Evolutionary conservation across 2,329 filamentous ascomycete species (phyloP).

Genomic region (Didymella sp.): DNA sequence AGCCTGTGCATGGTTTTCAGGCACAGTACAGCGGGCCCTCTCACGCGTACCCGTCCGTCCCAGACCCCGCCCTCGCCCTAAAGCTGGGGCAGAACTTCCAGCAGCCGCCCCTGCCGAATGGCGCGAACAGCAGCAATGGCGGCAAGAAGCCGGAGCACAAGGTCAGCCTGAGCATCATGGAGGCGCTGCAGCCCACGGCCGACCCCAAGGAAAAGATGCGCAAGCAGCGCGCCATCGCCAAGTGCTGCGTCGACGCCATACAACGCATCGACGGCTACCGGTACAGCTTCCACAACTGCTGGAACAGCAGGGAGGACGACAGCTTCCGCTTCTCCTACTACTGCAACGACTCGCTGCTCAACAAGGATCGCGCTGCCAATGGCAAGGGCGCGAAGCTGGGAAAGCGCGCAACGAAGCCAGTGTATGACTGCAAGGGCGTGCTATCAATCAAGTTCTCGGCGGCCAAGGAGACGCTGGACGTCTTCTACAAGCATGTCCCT

Average conservation of each 20-base stretch:
- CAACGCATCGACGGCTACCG: conserved; percentile 56
- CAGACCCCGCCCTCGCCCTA: conserved; percentile 38
- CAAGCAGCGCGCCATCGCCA: conserved; percentile 56
- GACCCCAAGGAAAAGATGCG: conserved; percentile 53
- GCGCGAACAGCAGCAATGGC: neutral
- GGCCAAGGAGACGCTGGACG: conserved; percentile 51
- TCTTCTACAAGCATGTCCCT: conserved; percentile 57
- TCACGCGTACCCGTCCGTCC: conserved; percentile 32
- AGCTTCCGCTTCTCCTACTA: conserved; percentile 58
- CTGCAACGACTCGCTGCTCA: conserved; percentile 59
- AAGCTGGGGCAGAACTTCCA: conserved; percentile 29
- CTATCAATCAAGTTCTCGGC: conserved; percentile 58
- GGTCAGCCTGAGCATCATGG: conserved; percentile 44
- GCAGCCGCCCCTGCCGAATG: neutral
- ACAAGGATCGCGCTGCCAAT: conserved; percentile 59
- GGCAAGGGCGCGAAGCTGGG: conserved; percentile 50
- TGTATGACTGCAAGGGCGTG: conserved; percentile 58
- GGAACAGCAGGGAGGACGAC: conserved; percentile 56
- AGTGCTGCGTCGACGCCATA: conserved; percentile 54
- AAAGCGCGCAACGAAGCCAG: conserved; percentile 53
- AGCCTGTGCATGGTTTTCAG: conserved; percentile 30
- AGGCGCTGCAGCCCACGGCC: conserved; percentile 43
- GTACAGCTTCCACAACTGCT: conserved; percentile 60
- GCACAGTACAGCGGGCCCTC: conserved; percentile 3
- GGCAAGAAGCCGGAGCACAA: conserved; percentile 31